Evolutionary conservation across 768 basidiomycete species (phyloP), one percentile per base, ranked within the genome.

Genomic region (Xerocomellus dryophilus): DNA sequence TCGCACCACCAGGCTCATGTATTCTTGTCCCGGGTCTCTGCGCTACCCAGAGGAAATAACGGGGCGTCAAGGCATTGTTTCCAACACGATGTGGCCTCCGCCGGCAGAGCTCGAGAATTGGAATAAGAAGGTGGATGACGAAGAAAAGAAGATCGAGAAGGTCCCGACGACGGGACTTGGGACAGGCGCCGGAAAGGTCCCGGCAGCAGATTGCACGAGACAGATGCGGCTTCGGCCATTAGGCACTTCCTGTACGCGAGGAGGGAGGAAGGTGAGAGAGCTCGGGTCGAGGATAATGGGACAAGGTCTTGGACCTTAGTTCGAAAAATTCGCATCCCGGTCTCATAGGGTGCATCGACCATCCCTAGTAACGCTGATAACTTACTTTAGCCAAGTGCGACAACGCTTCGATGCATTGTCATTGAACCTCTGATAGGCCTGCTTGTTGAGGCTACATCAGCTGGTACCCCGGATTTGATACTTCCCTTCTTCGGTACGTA

Each of bases 21-120:
- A 27, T 35, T 7, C 45, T 50, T 10, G 54, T 55, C 23, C 31
- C 54, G 2, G 43, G 34, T 29, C 53, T 58, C 35, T 73, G 72
- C 68, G 69, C 47, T 51, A 54, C 32, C 71, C 71, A 21, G 55
- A 56, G 18, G 54, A 61, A 17, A 47, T 67, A 6, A 43, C 47
- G 25, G 73, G 71, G 72, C 64, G 72, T 34, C 56, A 59, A 29
- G 71, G 71, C 49, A 60, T 73, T 29, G 69, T 71, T 20, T 72
- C 71, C 58, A 68, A 72, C 42, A 62, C 56, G 17, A 66, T 69
- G 63, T 73, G 69, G 73, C 56, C 54, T 36, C 52, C 73, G 20
- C 56, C 70, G 5, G 60, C 56, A 20, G 59, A 62, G 47, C 31
- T 73, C 11, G 55, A 60, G 48, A 56, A 43, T 4, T 68, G 69